Percentiles rank a stretch among this genome's conserved stretches.
Conservation (phyloP, 1,284 basidiomycete genomes). For the Pseudozyma sp. region DNA sequence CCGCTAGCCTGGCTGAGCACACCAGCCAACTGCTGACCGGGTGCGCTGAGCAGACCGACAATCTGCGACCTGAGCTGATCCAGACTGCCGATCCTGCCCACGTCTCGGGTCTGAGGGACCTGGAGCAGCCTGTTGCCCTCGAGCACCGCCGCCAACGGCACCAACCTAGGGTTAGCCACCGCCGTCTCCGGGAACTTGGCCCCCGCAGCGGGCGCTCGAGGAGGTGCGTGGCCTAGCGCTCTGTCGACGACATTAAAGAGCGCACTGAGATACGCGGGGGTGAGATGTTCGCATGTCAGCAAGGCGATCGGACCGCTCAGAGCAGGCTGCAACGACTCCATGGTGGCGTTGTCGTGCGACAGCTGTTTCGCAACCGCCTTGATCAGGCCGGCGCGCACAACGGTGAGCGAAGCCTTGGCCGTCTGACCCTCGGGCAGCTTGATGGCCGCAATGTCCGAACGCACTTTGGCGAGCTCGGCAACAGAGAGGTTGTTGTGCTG, state of each 20-base stretch:
- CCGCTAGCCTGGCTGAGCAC: constrained; percentile 60
- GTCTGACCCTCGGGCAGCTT: constrained; percentile 41
- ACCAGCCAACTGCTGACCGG: constrained; percentile 58
- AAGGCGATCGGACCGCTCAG: constrained; percentile 60
- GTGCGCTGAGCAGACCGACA: constrained; percentile 61
- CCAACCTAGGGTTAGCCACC: constrained; percentile 52
- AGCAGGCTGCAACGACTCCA: constrained; percentile 37
- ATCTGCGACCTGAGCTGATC: constrained; percentile 61
- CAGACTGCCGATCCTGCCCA: constrained; percentile 53
- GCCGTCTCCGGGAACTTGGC: constrained; percentile 21
- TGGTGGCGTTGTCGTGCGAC: constrained; percentile 11
- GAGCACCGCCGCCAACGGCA: constrained; percentile 56
- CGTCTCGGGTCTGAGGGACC: constrained; percentile 54
- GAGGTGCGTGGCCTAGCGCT: constrained; percentile 47
- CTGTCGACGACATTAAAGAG: constrained; percentile 57
- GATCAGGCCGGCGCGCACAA: constrained; percentile 54
- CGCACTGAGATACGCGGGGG: constrained; percentile 54
- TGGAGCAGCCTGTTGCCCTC: constrained; percentile 54
- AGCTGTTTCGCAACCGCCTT: constrained; percentile 32
- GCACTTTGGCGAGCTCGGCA: constrained; percentile 50
- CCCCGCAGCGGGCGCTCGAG: constrained; percentile 26
- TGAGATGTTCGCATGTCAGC: constrained; percentile 56
- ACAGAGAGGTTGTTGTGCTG: constrained; percentile 63
- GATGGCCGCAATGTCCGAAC: constrained; percentile 51
- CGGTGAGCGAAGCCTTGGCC: constrained; percentile 41